Conservation (phyloP, 352 stramenopile genomes). For the Phytophthora capsici region DNA sequence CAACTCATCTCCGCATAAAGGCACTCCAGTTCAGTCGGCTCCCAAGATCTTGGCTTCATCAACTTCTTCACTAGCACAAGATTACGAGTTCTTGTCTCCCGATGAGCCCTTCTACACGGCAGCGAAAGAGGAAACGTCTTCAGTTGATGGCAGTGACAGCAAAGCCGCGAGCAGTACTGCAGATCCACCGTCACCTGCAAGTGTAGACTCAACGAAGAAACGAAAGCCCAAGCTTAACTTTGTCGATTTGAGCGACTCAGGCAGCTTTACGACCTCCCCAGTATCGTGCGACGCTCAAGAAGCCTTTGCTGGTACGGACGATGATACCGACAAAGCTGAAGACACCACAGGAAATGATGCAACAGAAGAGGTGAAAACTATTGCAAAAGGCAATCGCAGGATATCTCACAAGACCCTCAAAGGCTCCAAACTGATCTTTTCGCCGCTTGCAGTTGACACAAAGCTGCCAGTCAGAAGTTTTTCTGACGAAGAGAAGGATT, state of each 20-base stretch:
- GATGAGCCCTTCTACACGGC: constrained; percentile 26
- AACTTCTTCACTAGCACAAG: constrained; percentile 35
- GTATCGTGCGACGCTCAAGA: constrained; percentile 26
- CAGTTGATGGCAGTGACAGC: not conserved
- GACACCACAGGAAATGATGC: constrained; percentile 3
- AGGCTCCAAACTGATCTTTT: constrained; percentile 53
- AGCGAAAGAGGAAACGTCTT: constrained; percentile 18
- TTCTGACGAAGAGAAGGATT: constrained; percentile 16
- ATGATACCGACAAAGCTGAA: constrained; percentile 22
- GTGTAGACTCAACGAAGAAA: constrained; percentile 25
- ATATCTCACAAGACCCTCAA: constrained; percentile 33
- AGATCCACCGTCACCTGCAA: constrained; percentile 24
- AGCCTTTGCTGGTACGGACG: constrained; percentile 19
- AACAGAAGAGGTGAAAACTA: constrained; percentile 2
- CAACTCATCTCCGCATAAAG: constrained; percentile 19
- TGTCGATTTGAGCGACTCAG: constrained; percentile 35
- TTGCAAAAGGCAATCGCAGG: constrained; percentile 29
- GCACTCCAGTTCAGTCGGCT: constrained; percentile 11
- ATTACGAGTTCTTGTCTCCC: constrained; percentile 35
- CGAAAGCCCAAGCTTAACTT: constrained; percentile 35
- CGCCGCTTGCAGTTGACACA: constrained; percentile 40
- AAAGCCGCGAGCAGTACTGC: constrained; percentile 3
- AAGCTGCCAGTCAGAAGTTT: constrained; percentile 23
- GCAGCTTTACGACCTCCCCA: constrained; percentile 35
- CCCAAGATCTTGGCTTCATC: constrained; percentile 12